Conservation (phyloP, 345 rosid species). For the Mallotus nudiflorus region DNA sequence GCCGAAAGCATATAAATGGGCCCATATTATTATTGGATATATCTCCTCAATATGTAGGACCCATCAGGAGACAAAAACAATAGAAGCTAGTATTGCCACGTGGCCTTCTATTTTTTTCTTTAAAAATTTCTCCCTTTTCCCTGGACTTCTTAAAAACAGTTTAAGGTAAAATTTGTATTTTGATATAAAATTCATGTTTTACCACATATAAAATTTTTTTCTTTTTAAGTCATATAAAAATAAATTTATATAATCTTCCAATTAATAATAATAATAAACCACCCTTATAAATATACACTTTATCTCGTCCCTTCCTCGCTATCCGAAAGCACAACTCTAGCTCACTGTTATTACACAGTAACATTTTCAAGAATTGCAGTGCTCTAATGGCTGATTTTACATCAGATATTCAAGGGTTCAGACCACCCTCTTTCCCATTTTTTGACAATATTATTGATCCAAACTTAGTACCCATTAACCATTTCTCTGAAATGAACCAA, state of each 20-base stretch:
- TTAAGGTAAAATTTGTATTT: not conserved
- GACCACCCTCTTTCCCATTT: slow-evolving; percentile 32
- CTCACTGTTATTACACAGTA: not conserved
- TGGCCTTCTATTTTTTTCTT: slow-evolving; percentile 26
- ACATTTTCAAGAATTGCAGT: not conserved
- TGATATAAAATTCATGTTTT: too few relatives aligned
- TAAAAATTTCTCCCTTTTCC: too few relatives aligned
- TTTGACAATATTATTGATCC: slow-evolving; percentile 35
- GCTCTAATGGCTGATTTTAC: slow-evolving; percentile 44
- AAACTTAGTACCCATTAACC: slow-evolving; percentile 34
- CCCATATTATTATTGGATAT: slow-evolving; percentile 30
- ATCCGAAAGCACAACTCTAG: slow-evolving; percentile 7
- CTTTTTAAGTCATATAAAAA: too few relatives aligned
- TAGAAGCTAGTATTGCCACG: slow-evolving; percentile 34
- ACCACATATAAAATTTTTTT: too few relatives aligned
- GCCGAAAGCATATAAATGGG: slow-evolving; percentile 22
- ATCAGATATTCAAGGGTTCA: slow-evolving; percentile 33
- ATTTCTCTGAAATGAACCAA: slow-evolving; percentile 35
- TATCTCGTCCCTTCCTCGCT: slow-evolving; percentile 9
- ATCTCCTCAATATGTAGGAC: slow-evolving; percentile 30
- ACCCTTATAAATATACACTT: slow-evolving; percentile 30
- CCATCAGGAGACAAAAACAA: slow-evolving; percentile 27
- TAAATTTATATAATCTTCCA: too few relatives aligned
- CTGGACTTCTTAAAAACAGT: not conserved
- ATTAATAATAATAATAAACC: not conserved